Evolutionary conservation across 2,329 filamentous ascomycete species (phyloP).

Genomic region (Penicillium capsulatum): DNA sequence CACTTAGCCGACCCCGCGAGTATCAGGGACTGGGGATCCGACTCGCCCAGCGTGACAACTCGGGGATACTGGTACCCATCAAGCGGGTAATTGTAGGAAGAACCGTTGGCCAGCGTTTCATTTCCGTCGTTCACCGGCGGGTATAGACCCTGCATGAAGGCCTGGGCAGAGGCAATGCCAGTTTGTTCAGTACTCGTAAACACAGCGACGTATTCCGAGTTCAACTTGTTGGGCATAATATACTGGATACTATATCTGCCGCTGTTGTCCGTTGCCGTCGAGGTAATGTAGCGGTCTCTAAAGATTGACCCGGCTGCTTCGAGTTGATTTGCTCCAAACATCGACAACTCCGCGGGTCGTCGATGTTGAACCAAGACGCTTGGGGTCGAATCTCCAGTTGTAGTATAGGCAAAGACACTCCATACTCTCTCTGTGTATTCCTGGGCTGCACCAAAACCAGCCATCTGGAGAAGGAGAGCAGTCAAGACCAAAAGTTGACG

Average conservation of each 20-base stretch:
- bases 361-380: constrained; percentile 27
- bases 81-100: constrained; percentile 46
- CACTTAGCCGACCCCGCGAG: constrained; percentile 49
- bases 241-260: constrained; percentile 40
- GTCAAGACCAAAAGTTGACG: constrained; percentile 8
- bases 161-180: constrained; percentile 52
- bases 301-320: constrained; percentile 49
- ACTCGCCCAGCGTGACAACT: constrained; percentile 42
- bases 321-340: constrained; percentile 54
- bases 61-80: constrained; percentile 56
- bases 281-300: constrained; percentile 50
- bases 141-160: constrained; percentile 60
- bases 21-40: constrained; percentile 51
- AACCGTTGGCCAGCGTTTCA: constrained; percentile 47
- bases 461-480: constrained; percentile 13
- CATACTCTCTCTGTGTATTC: constrained; percentile 36
- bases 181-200: constrained; percentile 48
- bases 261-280: constrained; percentile 18
- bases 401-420: constrained; percentile 52
- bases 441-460: constrained; percentile 23
- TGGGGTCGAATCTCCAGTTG: constrained; percentile 55
- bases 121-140: constrained; percentile 45
- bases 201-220: constrained; percentile 47
- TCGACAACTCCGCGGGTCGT: constrained; percentile 43
- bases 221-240: constrained; percentile 44